These are phyloP conservation scores for Hymenochaete sp. DNA, from an alignment of 1,284 basidiomycete species.

Conservation along the genomic window DNA sequence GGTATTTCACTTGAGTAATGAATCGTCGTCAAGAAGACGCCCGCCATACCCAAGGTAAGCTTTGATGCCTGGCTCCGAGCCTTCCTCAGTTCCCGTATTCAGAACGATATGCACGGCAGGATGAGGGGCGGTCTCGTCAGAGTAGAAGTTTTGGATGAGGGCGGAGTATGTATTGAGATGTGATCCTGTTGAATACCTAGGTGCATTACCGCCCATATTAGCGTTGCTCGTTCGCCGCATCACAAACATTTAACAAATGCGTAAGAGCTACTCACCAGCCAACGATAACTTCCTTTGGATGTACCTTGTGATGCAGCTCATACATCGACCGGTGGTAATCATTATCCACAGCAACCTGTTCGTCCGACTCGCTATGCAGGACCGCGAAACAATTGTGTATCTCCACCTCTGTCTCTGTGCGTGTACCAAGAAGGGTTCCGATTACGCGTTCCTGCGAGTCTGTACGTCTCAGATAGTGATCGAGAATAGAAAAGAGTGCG, in stretches of 20 bases:
- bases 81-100: constrained; percentile 74
- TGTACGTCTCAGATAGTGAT: constrained; percentile 90
- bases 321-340: constrained; percentile 94
- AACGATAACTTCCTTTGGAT: constrained; percentile 80
- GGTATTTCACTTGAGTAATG: constrained; percentile 1
- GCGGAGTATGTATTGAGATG: constrained; percentile 94
- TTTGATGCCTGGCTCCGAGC: constrained; percentile 72
- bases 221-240: background rate
- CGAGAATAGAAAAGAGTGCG: constrained; percentile 91
- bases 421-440: constrained; percentile 87
- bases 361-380: constrained; percentile 84
- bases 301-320: constrained; percentile 80
- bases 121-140: constrained; percentile 82
- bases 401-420: constrained; percentile 65
- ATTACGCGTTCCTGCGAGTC: constrained; percentile 85
- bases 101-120: constrained; percentile 91
- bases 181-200: constrained; percentile 84
- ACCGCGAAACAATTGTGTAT: constrained; percentile 83
- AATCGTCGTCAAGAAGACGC: constrained; percentile 16
- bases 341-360: constrained; percentile 92
- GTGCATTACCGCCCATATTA: constrained; percentile 15
- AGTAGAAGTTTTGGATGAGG: constrained; percentile 97
- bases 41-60: constrained; percentile 72
- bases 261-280: constrained; percentile 61
- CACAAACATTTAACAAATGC: background rate